Conservation (phyloP, 768 basidiomycete species). For the Crassisporium funariophilum region DNA sequence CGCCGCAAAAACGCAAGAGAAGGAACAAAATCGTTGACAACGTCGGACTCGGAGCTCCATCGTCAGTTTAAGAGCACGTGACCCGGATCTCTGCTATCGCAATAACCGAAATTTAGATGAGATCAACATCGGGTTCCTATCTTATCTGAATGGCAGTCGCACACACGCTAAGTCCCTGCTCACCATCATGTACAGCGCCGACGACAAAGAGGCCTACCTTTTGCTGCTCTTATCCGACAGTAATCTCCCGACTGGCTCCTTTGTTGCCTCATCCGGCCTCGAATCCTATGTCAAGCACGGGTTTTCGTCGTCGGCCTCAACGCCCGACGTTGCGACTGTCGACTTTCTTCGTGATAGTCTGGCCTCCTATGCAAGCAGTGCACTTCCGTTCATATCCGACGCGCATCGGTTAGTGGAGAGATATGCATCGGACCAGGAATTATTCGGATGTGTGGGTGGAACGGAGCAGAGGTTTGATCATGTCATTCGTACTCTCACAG, state of each 20-base stretch:
- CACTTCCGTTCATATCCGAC: constrained; percentile 79
- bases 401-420: constrained; percentile 51
- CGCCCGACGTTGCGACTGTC: constrained; percentile 37
- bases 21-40: constrained; percentile 6
- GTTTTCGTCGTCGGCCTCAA: constrained; percentile 54
- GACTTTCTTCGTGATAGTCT: constrained; percentile 74
- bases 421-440: constrained; percentile 16
- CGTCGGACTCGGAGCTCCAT: constrained; percentile 9
- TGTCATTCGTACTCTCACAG: constrained; percentile 45
- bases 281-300: constrained; percentile 92
- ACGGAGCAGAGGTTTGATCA: constrained; percentile 18
- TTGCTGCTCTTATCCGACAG: constrained; percentile 85
- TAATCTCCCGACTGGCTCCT: constrained; percentile 96
- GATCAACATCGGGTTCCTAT: constrained; percentile 4
- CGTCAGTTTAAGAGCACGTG: constrained; percentile 12
- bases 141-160: constrained; percentile 16
- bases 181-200: constrained; percentile 35
- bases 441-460: neutral
- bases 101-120: too few relatives aligned
- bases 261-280: constrained; percentile 91
- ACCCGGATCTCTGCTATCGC: constrained; percentile 5
- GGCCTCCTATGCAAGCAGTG: constrained; percentile 73
- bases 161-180: constrained; percentile 3
- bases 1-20: constrained; percentile 24
- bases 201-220: constrained; percentile 55